Conservation (phyloP, 805 yeast species). For the Metschnikowia matae region DNA sequence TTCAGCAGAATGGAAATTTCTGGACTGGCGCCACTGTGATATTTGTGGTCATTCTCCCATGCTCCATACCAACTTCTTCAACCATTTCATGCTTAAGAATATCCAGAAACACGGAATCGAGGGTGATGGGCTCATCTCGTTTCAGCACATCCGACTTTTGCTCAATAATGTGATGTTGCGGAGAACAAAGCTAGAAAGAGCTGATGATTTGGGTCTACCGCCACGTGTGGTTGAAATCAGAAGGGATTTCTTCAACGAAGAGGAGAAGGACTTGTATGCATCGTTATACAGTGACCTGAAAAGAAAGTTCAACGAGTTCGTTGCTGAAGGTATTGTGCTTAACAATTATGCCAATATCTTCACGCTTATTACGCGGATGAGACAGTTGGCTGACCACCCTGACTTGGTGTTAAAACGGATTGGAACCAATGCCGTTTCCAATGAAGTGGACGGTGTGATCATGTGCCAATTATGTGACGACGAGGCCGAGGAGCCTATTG, state of each 20-base stretch:
- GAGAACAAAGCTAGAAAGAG: conserved; percentile 92
- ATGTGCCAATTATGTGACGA: conserved; percentile 95
- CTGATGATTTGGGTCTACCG: conserved; percentile 96
- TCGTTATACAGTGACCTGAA: conserved; percentile 83
- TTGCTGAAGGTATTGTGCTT: conserved; percentile 92
- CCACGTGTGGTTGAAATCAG: conserved; percentile 91
- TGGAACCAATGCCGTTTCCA: conserved; percentile 33
- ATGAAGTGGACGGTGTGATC: conserved; percentile 49
- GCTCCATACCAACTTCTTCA: conserved; percentile 93
- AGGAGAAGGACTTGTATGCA: conserved; percentile 88
- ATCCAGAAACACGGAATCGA: conserved; percentile 81
- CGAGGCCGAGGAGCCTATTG: conserved; percentile 96
- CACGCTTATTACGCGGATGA: conserved; percentile 93
- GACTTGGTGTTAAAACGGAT: conserved; percentile 82
- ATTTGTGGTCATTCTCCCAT: conserved; percentile 87
- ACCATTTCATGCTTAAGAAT: conserved; percentile 91
- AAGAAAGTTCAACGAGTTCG: conserved; percentile 86
- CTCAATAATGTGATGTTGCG: conserved; percentile 83
- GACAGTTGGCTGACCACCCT: conserved; percentile 98
- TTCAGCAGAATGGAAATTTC: conserved; percentile 78
- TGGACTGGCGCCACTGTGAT: conserved; percentile 81
- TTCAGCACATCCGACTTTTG: conserved; percentile 68
- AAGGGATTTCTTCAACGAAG: conserved; percentile 84
- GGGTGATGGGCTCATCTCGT: conserved; percentile 77
- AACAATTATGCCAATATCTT: conserved; percentile 97